These are phyloP conservation scores for Monosporascus sp. DNA, from an alignment of 2,329 filamentous ascomycete genomes.

Conservation along the genomic window DNA sequence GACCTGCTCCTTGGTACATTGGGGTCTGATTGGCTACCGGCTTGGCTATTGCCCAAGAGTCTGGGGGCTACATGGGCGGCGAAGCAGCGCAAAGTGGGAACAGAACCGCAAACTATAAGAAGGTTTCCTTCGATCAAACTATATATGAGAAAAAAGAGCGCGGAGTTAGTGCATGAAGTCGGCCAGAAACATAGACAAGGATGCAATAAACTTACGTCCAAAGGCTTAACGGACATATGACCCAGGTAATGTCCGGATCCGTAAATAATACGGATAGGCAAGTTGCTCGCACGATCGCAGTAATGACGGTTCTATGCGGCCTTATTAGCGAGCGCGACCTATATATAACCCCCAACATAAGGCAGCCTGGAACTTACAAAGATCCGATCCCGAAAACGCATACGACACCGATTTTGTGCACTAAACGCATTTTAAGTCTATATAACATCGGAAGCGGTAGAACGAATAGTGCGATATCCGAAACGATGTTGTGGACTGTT, in stretches of 20 bases:
- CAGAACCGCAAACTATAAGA: slow-evolving; percentile 22
- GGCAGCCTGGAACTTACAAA: slow-evolving; percentile 16
- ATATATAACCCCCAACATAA: neutral
- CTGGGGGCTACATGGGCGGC: slow-evolving; percentile 16
- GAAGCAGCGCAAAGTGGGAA: slow-evolving; percentile 23
- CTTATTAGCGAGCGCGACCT: neutral
- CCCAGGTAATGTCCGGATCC: slow-evolving; percentile 5
- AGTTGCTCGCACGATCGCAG: slow-evolving; percentile 4
- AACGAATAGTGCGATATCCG: slow-evolving; percentile 32
- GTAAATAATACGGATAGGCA: slow-evolving; percentile 1
- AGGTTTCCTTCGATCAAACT: slow-evolving; percentile 24
- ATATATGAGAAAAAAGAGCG: neutral
- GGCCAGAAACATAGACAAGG: neutral
- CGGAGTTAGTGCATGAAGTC: neutral
- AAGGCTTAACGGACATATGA: slow-evolving; percentile 1
- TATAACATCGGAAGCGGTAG: slow-evolving; percentile 35
- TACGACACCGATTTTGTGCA: slow-evolving; percentile 32
- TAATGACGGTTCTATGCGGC: slow-evolving; percentile 4
- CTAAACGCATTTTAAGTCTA: slow-evolving; percentile 30
- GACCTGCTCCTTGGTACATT: neutral
- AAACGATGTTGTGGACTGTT: slow-evolving; percentile 33
- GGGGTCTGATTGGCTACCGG: neutral
- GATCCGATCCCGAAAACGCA: slow-evolving; percentile 34
- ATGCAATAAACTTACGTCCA: slow-evolving; percentile 4
- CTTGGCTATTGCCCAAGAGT: slow-evolving; percentile 1